phyloP scores from a whole-genome alignment of 225 moss, liverwort and hornwort species.

The Pseudoscleropodium purum region DNA sequence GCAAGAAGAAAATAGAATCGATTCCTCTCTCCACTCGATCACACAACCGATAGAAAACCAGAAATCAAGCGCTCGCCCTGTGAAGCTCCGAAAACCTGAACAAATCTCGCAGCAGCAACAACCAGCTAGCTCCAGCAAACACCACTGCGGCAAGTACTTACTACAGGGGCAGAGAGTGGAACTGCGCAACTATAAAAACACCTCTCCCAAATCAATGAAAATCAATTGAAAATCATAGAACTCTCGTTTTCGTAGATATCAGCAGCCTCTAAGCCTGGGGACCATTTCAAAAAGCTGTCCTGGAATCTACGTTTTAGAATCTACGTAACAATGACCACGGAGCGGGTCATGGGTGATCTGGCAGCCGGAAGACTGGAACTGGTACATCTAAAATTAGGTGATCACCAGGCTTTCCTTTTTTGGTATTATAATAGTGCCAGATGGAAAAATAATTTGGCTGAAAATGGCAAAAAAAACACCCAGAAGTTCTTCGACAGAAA shows the following conservation, averaged over 20 bases:
- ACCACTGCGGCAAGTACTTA: not conserved
- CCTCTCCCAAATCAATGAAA: too few relatives aligned
- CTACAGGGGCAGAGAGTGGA: too few relatives aligned
- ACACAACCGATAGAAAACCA: not conserved
- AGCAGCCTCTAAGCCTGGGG: accelerated
- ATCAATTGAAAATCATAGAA: not conserved
- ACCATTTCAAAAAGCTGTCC: not conserved
- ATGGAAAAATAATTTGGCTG: too few relatives aligned
- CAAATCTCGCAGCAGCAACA: not conserved
- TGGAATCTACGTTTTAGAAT: not conserved
- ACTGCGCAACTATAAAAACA: not conserved
- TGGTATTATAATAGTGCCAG: too few relatives aligned
- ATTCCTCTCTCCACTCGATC: not conserved
- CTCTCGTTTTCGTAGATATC: not conserved
- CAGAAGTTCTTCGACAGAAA: too few relatives aligned
- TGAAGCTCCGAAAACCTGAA: not conserved
- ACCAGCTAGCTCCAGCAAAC: not conserved
- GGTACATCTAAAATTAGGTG: not conserved
- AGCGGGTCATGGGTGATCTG: not conserved
- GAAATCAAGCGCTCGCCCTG: not conserved
- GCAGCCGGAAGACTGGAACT: not conserved
- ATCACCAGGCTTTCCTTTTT: too few relatives aligned
- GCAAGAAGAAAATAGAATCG: not conserved
- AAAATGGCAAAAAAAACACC: too few relatives aligned
- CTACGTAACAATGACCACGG: not conserved